phyloP scores from a whole-genome alignment of 2,329 filamentous ascomycete genomes.

The Fusarium metavorans region DNA sequence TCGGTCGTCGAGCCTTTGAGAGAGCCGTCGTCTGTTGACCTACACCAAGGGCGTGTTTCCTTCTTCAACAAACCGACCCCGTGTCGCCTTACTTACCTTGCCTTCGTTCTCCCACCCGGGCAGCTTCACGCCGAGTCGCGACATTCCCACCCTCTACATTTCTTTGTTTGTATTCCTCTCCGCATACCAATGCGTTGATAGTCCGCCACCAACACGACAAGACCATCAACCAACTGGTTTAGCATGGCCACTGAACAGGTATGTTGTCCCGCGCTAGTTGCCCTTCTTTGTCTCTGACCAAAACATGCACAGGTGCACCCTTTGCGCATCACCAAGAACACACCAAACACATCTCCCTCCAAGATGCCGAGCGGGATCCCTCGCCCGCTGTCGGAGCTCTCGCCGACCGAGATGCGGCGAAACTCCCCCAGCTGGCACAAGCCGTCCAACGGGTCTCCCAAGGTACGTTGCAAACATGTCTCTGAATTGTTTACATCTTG shows the following conservation, averaged over 20 bases:
- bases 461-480: conserved; percentile 47
- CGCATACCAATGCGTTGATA: conserved; percentile 51
- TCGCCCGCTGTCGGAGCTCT: conserved; percentile 89
- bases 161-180: conserved; percentile 37
- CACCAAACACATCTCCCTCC: conserved; percentile 68
- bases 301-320: conserved; percentile 73
- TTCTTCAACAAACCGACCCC: conserved; percentile 39
- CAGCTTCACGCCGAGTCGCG: conserved; percentile 36
- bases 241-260: conserved; percentile 55
- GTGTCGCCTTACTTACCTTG: conserved; percentile 38
- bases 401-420: conserved; percentile 83
- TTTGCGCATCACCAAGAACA: conserved; percentile 81
- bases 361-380: conserved; percentile 73
- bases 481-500: conserved; percentile 27
- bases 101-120: conserved; percentile 33
- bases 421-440: conserved; percentile 95
- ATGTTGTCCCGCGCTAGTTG: conserved; percentile 43
- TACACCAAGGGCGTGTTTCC: conserved; percentile 38
- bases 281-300: conserved; percentile 40
- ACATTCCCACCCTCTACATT: conserved; percentile 46
- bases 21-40: conserved; percentile 39
- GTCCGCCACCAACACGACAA: conserved; percentile 38
- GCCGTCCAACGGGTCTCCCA: conserved; percentile 67
- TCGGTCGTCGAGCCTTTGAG: conserved; percentile 39
- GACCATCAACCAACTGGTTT: conserved; percentile 39